These are phyloP conservation scores for Pythium brachiatum DNA, from an alignment of 352 stramenopile species.

Conservation along the genomic window DNA sequence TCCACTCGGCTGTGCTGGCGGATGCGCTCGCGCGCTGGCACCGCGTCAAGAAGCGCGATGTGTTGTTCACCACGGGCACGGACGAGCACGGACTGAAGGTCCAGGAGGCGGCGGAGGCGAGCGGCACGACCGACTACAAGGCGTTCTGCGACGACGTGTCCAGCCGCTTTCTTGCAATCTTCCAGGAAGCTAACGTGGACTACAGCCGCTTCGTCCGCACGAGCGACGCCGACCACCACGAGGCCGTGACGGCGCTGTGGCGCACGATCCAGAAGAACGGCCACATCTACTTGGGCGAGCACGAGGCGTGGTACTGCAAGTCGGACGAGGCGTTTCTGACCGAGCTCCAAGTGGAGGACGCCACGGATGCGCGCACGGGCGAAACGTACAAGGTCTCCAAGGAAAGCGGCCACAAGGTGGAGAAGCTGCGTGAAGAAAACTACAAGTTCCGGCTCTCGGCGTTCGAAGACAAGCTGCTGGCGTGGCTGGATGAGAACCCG, in stretches of 20 bases:
- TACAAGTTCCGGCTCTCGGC: conserved; percentile 98
- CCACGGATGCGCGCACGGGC: conserved; percentile 32
- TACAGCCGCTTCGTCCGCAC: conserved; percentile 98
- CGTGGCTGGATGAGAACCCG: conserved; percentile 82
- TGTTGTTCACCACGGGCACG: conserved; percentile 96
- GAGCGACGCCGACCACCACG: conserved; percentile 92
- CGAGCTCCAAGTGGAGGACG: conserved; percentile 94
- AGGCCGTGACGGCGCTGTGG: conserved; percentile 92
- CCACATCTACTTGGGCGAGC: conserved; percentile 96
- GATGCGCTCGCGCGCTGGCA: conserved; percentile 85
- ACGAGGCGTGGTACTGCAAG: conserved; percentile 99
- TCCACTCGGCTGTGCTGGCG: conserved; percentile 94
- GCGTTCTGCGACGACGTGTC: conserved; percentile 93
- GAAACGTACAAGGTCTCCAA: conserved; percentile 71
- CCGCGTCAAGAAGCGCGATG: conserved; percentile 43
- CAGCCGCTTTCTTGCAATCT: conserved; percentile 88
- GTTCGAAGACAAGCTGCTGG: conserved; percentile 92
- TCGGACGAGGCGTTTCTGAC: conserved; percentile 99
- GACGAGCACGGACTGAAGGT: conserved; percentile 99
- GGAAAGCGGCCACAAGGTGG: conserved; percentile 90
- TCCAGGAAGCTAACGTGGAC: conserved; percentile 87
- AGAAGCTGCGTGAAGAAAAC: conserved; percentile 96
- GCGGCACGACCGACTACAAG: conserved; percentile 78
- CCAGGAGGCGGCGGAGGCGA: conserved; percentile 90
- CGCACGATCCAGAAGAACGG: conserved; percentile 86